These are phyloP conservation scores for Cadophora sp. DNA, from an alignment of 2,329 filamentous ascomycete species.

Conservation along the genomic window DNA sequence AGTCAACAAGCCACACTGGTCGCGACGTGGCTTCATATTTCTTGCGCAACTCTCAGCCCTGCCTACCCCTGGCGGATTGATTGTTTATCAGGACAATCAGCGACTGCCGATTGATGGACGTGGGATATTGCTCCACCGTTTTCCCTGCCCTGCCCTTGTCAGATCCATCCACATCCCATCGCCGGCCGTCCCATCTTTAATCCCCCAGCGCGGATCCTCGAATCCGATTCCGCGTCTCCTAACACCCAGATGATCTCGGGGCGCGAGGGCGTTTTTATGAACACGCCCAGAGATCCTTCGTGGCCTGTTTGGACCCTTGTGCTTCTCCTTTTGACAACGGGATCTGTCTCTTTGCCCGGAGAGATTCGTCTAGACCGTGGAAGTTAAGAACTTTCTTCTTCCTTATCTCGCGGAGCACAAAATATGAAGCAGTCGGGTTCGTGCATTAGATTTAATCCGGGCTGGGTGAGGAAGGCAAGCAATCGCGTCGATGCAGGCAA, in stretches of 20 bases:
- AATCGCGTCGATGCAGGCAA: conserved; percentile 11
- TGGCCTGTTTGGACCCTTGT: neutral
- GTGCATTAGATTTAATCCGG: neutral
- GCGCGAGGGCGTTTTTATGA: conserved; percentile 16
- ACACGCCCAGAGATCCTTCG: neutral
- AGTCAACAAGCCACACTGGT: conserved; percentile 27
- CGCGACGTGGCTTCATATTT: conserved; percentile 31
- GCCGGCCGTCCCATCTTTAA: conserved; percentile 18
- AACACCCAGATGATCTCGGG: conserved; percentile 17
- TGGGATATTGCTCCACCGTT: conserved; percentile 20
- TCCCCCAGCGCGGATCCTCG: conserved; percentile 29
- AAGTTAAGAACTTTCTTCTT: conserved; percentile 6
- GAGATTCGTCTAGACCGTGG: neutral
- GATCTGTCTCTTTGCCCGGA: neutral
- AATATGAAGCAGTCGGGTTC: conserved; percentile 10
- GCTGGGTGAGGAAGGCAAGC: conserved; percentile 6
- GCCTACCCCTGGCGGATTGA: conserved; percentile 10
- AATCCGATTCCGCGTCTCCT: conserved; percentile 26
- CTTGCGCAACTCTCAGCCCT: conserved; percentile 31
- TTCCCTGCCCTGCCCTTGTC: conserved; percentile 14
- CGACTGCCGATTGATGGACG: conserved; percentile 27
- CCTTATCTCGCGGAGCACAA: conserved; percentile 4
- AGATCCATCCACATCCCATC: conserved; percentile 5
- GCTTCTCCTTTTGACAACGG: conserved; percentile 12
- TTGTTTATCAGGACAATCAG: conserved; percentile 32